Base-by-base conservation (phyloP, 2,329 filamentous ascomycete genomes). In the Penicillium sp. region DNA sequence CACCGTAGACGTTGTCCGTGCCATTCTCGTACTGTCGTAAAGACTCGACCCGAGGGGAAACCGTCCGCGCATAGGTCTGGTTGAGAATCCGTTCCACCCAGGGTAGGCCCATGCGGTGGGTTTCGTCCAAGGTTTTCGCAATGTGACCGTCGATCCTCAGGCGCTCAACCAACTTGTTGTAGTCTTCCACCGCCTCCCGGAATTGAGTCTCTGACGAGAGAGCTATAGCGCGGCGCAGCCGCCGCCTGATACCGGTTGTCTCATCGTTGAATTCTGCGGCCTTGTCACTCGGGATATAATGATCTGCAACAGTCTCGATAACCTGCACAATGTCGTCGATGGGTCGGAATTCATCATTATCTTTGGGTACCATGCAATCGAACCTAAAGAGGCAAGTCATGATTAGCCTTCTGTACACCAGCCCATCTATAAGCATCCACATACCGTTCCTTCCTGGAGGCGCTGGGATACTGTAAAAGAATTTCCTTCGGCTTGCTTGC, bases 1-100 rank as follows among this genome's bases (percentile, higher is more conserved):
- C 93, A 64, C 93, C 93, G 64, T 98, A 98, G 35, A 95, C 88
- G 59, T 95, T 91, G 68, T 95, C 89, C 56, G 87, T 88, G 58
- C 90, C 91, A 64, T 90, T 89, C 63, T 93, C 82, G 66, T 97
- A 96, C 59, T 87, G 84, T 49, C 83, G 82, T 9, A 97, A 80
- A 8, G 85, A 81, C 54, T 95, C 88, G 25, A 95, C 89, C 51
- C 86, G 83, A 5, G 89, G 90, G 2, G 90, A 93, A 6, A 98
- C 93, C 4, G 89, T 95, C 43, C 93, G 88, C 60, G 90, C 84
- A 71, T 96, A 97, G 24, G 89, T 86, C 66, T 98, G 90, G 46
- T 81, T 83, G 37, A 95, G 79, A 59, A 96, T 91, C 56, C 89
- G 84, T 56, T 86, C 83, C 40, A 90, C 83, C 42, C 90, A 80